Evolutionary conservation across 805 yeast species (phyloP).

Genomic region (Wickerhamomyces bovis): DNA sequence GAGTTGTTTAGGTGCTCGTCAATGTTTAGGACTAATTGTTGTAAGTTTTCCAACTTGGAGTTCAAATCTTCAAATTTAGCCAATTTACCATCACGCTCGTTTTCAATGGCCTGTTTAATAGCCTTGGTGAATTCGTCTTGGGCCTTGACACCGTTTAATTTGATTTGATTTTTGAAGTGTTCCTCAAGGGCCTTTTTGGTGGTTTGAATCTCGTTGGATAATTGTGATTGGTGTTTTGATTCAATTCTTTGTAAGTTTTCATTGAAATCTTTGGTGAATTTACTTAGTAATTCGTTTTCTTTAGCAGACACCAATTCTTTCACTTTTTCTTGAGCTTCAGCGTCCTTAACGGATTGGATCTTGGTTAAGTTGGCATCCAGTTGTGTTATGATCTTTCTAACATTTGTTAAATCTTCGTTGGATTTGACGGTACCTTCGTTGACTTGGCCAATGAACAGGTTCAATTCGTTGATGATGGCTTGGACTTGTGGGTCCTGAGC

Average conservation of each 20-base stretch:
- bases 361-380: constrained; percentile 19
- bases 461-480: constrained; percentile 21
- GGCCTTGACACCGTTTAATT: constrained; percentile 60
- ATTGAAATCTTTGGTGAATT: constrained; percentile 55
- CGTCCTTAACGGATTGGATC: constrained; percentile 9
- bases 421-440: constrained; percentile 19
- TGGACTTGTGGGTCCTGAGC: constrained; percentile 25
- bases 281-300: constrained; percentile 52
- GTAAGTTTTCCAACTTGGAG: constrained; percentile 48
- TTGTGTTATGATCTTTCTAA: constrained; percentile 11
- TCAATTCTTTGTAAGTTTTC: constrained; percentile 57
- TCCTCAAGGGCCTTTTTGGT: constrained; percentile 57
- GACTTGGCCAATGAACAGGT: constrained; percentile 16
- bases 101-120: constrained; percentile 53
- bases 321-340: constrained; percentile 12
- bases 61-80: constrained; percentile 58
- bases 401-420: constrained; percentile 8
- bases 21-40: constrained; percentile 40
- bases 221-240: constrained; percentile 48
- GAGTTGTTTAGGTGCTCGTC: constrained; percentile 32
- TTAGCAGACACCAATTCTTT: constrained; percentile 26
- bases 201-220: constrained; percentile 60
- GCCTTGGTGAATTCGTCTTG: constrained; percentile 59
- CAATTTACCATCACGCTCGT: constrained; percentile 76
- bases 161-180: constrained; percentile 69